These are phyloP conservation scores for Cyamopsis tetragonoloba DNA, from an alignment of 306 rosid genomes.

Conservation along the genomic window DNA sequence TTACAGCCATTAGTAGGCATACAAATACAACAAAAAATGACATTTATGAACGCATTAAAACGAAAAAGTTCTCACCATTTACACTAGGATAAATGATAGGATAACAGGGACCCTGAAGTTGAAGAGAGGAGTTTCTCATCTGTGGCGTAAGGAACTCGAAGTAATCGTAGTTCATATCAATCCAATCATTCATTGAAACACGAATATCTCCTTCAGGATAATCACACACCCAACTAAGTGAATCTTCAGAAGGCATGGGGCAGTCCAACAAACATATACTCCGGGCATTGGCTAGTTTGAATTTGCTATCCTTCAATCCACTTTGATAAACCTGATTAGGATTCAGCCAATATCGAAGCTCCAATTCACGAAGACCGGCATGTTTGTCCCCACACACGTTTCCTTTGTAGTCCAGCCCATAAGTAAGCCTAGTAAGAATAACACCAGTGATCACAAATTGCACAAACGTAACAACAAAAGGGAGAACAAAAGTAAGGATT, in stretches of 20 bases:
- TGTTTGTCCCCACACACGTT: slow-evolving; percentile 91
- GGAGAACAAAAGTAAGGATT: background rate
- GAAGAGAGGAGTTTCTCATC: slow-evolving; percentile 90
- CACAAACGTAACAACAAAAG: slow-evolving; percentile 15
- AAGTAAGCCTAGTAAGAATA: slow-evolving; percentile 71
- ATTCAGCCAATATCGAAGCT: slow-evolving; percentile 81
- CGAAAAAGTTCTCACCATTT: slow-evolving; percentile 57
- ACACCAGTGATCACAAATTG: slow-evolving; percentile 19
- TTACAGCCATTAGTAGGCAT: background rate
- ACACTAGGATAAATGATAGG: slow-evolving; percentile 96
- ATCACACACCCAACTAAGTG: slow-evolving; percentile 92
- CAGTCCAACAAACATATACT: slow-evolving; percentile 89
- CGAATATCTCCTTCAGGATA: slow-evolving; percentile 91
- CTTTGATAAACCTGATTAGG: slow-evolving; percentile 95
- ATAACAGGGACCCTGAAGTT: slow-evolving; percentile 99
- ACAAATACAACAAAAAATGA: slow-evolving; percentile 4
- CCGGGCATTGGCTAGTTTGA: slow-evolving; percentile 65
- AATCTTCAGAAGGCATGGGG: slow-evolving; percentile 75
- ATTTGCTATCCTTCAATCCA: slow-evolving; percentile 67
- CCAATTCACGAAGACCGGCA: slow-evolving; percentile 77
- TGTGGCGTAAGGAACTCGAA: slow-evolving; percentile 90
- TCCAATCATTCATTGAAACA: slow-evolving; percentile 73
- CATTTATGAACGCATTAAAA: slow-evolving; percentile 1
- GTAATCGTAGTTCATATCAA: slow-evolving; percentile 74
- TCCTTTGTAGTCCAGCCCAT: slow-evolving; percentile 96